Evolutionary conservation across 2,329 filamentous ascomycete species (phyloP).

Genomic region (Fonsecaea multimorphosa): DNA sequence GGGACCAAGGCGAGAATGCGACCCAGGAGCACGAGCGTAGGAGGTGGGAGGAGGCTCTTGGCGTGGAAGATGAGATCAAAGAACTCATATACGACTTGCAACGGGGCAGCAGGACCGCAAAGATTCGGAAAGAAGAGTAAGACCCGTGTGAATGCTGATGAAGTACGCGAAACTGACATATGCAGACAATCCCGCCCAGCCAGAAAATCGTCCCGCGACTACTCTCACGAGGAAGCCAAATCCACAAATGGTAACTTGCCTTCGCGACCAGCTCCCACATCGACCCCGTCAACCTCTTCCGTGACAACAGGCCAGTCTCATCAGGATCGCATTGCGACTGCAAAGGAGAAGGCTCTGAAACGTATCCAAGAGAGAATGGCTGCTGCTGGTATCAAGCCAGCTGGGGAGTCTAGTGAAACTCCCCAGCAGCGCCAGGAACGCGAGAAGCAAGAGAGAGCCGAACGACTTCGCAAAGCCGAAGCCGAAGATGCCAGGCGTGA

Average conservation of each 20-base stretch:
- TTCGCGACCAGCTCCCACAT: slow-evolving; percentile 52
- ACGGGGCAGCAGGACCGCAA: slow-evolving; percentile 78
- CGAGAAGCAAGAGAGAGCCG: slow-evolving; percentile 83
- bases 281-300: slow-evolving; percentile 63
- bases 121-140: slow-evolving; percentile 68
- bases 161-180: slow-evolving; percentile 18
- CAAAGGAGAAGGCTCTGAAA: slow-evolving; percentile 95
- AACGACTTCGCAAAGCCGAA: slow-evolving; percentile 86
- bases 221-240: slow-evolving; percentile 58
- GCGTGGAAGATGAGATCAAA: slow-evolving; percentile 94
- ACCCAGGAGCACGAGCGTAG: slow-evolving; percentile 87
- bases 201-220: slow-evolving; percentile 58
- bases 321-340: slow-evolving; percentile 92
- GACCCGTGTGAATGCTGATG: slow-evolving; percentile 31
- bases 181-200: slow-evolving; percentile 58
- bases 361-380: slow-evolving; percentile 96
- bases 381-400: slow-evolving; percentile 86
- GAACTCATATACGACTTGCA: slow-evolving; percentile 98
- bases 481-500: slow-evolving; percentile 92
- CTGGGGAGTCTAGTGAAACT: slow-evolving; percentile 78
- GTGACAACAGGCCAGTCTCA: slow-evolving; percentile 87
- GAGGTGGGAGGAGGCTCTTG: slow-evolving; percentile 93
- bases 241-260: slow-evolving; percentile 52
- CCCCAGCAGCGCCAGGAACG: slow-evolving; percentile 84
- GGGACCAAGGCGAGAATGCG: slow-evolving; percentile 76